phyloP scores from a whole-genome alignment of 805 yeast species.

The Wickerhamomyces bovis region DNA sequence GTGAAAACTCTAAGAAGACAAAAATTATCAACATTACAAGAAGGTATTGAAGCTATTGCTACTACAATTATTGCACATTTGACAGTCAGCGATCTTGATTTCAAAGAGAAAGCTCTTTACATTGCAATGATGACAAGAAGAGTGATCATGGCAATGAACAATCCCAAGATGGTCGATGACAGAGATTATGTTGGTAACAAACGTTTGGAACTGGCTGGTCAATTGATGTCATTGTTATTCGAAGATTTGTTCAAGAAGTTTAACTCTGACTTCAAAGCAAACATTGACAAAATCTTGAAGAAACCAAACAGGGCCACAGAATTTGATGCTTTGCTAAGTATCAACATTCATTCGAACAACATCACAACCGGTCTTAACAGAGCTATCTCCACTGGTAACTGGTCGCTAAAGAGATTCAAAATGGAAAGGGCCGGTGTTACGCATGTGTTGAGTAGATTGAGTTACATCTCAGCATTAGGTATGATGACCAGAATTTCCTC shows the following conservation, averaged over 20 bases:
- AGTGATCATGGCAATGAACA: conserved; percentile 90
- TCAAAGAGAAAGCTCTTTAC: conserved; percentile 90
- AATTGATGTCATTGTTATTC: conserved; percentile 86
- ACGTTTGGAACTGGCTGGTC: conserved; percentile 95
- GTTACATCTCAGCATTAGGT: conserved; percentile 92
- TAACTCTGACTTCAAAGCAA: conserved; percentile 89
- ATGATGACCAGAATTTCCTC: conserved; percentile 99
- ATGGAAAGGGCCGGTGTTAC: conserved; percentile 99
- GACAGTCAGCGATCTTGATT: conserved; percentile 76
- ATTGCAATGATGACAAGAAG: conserved; percentile 96
- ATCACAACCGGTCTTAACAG: conserved; percentile 92
- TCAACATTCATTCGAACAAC: conserved; percentile 86
- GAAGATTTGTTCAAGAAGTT: conserved; percentile 97
- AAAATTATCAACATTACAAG: conserved; percentile 74
- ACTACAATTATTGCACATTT: conserved; percentile 95
- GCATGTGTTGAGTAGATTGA: conserved; percentile 85
- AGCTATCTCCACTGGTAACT: conserved; percentile 97
- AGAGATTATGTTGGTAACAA: conserved; percentile 98
- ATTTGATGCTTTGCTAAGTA: conserved; percentile 86
- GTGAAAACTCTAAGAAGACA: conserved; percentile 94
- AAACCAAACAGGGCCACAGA: conserved; percentile 93
- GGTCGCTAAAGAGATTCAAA: conserved; percentile 98
- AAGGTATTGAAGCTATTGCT: conserved; percentile 94
- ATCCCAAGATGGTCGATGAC: conserved; percentile 95
- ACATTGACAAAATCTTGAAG: conserved; percentile 87